Conservation (phyloP, 805 yeast genomes). For the Candida xiaguanensis region DNA sequence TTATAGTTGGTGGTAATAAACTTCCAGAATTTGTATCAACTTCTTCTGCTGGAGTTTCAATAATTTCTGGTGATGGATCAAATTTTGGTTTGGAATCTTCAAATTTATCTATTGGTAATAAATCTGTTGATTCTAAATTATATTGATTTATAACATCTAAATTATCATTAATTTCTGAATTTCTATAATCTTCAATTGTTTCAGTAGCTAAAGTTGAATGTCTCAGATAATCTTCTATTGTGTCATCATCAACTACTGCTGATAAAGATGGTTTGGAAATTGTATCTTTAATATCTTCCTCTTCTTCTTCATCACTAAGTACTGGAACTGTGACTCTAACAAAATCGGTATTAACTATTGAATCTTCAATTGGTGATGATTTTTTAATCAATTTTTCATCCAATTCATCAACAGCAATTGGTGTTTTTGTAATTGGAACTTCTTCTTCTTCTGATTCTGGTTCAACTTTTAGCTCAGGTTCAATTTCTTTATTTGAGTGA, state of each 20-base stretch:
- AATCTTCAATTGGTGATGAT: neutral
- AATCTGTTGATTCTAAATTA: constrained; percentile 19
- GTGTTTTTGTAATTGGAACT: constrained; percentile 17
- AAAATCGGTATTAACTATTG: neutral
- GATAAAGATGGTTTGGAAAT: constrained; percentile 7
- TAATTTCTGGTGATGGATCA: constrained; percentile 26
- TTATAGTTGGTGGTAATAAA: constrained; percentile 2
- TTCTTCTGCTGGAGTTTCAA: constrained; percentile 11
- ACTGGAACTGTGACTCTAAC: constrained; percentile 4
- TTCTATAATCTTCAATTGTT: constrained; percentile 1
- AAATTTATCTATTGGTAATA: constrained; percentile 7
- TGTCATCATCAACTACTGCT: constrained; percentile 3
- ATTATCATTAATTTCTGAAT: constrained; percentile 12
- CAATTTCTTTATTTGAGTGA: neutral
- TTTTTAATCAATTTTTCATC: constrained; percentile 13
- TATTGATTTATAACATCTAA: constrained; percentile 20
- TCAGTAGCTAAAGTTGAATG: neutral
- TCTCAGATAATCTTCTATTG: neutral
- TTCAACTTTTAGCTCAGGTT: neutral
- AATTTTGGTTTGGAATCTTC: constrained; percentile 28
- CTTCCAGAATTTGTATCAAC: neutral
- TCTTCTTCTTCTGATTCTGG: constrained; percentile 15
- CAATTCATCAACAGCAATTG: constrained; percentile 21
- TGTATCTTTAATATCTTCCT: neutral
- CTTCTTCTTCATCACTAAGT: constrained; percentile 2